A percentile compares a stretch with the other conserved stretches of the same genome.
Conservation (phyloP, 768 basidiomycete species). For the Collybia sordida region DNA sequence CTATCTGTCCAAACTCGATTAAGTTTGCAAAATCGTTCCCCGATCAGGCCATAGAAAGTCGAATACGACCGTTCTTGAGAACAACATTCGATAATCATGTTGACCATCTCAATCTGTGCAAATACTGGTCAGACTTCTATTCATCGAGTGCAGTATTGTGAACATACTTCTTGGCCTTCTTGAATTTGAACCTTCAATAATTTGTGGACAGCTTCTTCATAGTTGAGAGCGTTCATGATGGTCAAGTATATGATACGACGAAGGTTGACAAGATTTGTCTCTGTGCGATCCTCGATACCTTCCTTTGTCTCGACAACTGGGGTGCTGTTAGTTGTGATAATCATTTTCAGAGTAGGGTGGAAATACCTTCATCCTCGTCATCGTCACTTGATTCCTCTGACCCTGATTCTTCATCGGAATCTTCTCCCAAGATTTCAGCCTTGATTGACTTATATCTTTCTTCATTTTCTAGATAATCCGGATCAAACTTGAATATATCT, state of each 20-base stretch:
- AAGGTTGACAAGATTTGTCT: constrained; percentile 93
- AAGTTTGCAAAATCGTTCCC: constrained; percentile 95
- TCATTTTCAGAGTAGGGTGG: not conserved
- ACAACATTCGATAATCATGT: constrained; percentile 99
- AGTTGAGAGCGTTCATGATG: constrained; percentile 98
- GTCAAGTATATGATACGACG: constrained; percentile 94
- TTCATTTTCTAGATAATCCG: constrained; percentile 87
- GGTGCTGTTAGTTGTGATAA: constrained; percentile 4
- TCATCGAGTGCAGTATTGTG: not conserved
- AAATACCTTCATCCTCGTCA: constrained; percentile 47
- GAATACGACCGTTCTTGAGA: constrained; percentile 99
- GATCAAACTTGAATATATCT: constrained; percentile 97
- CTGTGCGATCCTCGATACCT: constrained; percentile 93
- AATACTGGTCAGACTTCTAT: not conserved
- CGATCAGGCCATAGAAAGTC: constrained; percentile 94
- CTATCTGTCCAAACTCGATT: constrained; percentile 92
- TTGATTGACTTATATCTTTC: constrained; percentile 93
- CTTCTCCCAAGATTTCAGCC: constrained; percentile 90
- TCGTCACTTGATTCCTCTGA: constrained; percentile 68
- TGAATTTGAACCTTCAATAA: constrained; percentile 88
- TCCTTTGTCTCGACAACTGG: constrained; percentile 74
- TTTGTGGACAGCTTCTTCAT: constrained; percentile 99
- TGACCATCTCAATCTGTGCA: constrained; percentile 86
- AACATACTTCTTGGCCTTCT: constrained; percentile 89
- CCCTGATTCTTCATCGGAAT: constrained; percentile 71